Conservation (phyloP, 192 early-diverging fungal genomes). For the Podila epicladia region DNA sequence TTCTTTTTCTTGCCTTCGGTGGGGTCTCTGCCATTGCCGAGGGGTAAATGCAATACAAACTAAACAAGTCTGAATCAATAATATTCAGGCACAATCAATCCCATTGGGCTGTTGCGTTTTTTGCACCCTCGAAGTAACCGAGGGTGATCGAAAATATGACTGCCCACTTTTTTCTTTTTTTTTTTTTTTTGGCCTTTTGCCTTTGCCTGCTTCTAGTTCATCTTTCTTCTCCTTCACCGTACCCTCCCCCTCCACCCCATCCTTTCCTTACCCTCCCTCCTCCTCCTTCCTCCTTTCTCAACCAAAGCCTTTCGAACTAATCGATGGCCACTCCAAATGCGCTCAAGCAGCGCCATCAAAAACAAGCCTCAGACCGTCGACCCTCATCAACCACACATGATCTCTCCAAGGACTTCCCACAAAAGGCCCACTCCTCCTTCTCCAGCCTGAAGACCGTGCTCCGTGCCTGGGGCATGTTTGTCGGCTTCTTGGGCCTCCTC, state of each 20-base stretch:
- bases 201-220: not conserved
- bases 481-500: constrained; percentile 23
- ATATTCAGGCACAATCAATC: no score
- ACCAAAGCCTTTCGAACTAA: not conserved
- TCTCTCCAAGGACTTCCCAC: constrained; percentile 2
- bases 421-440: constrained; percentile 33
- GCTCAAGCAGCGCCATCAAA: constrained; percentile 43
- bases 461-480: constrained; percentile 21
- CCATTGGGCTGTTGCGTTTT: no score
- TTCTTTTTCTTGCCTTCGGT: no score
- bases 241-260: not conserved
- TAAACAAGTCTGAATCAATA: no score
- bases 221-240: not conserved
- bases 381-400: constrained; percentile 1
- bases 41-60: no score
- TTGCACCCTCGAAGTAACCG: not conserved
- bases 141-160: not conserved
- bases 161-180: not conserved
- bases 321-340: constrained; percentile 25
- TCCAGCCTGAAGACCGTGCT: constrained; percentile 22
- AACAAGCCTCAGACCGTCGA: not conserved
- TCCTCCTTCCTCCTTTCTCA: not conserved
- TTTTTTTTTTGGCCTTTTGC: constrained; percentile 1
- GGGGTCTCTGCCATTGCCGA: no score
- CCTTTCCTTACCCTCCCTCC: not conserved